A percentile compares a stretch with the other conserved stretches of the same genome.
These are phyloP conservation scores for Leishmania martiniquensis DNA, from an alignment of 208 protist species.

Conservation along the genomic window DNA sequence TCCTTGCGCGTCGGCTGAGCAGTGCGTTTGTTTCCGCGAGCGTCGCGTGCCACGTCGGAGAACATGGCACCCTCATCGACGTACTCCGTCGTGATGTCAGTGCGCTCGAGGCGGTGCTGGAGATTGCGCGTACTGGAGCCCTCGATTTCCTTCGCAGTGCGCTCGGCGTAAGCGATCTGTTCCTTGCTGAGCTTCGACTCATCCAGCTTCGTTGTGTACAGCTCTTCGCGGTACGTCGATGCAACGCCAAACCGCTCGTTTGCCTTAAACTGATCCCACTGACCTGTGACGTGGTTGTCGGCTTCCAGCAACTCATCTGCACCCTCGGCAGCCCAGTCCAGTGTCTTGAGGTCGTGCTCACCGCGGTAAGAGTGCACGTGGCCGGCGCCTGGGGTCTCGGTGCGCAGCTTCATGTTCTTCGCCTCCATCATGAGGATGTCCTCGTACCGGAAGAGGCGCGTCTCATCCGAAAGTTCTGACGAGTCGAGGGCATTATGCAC, in stretches of 20 bases:
- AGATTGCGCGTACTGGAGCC: constrained; percentile 50
- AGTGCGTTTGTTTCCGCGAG: constrained; percentile 11
- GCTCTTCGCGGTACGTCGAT: constrained; percentile 86
- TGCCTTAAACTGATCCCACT: constrained; percentile 91
- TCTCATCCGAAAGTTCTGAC: constrained; percentile 40
- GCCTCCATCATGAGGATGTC: constrained; percentile 85
- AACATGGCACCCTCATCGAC: constrained; percentile 81
- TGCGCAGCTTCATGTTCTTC: constrained; percentile 65
- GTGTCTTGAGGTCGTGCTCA: constrained; percentile 64
- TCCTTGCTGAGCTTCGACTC: constrained; percentile 76
- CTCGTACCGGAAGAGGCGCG: constrained; percentile 56
- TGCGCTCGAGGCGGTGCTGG: constrained; percentile 76
- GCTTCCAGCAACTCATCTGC: constrained; percentile 67
- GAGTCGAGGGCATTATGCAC: constrained; percentile 56
- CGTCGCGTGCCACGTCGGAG: constrained; percentile 68
- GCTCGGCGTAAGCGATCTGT: constrained; percentile 65
- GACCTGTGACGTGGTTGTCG: constrained; percentile 48
- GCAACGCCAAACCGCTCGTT: constrained; percentile 85
- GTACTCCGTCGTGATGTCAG: constrained; percentile 46
- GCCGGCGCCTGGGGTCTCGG: constrained; percentile 62
- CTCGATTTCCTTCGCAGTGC: constrained; percentile 82
- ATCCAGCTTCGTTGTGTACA: constrained; percentile 92
- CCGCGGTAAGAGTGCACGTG: constrained; percentile 49
- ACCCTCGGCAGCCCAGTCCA: constrained; percentile 74
- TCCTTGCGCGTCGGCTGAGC: constrained; percentile 21